These are phyloP conservation scores for Ordospora colligata DNA, from an alignment of 371 early-diverging fungal genomes.

Conservation along the genomic window DNA sequence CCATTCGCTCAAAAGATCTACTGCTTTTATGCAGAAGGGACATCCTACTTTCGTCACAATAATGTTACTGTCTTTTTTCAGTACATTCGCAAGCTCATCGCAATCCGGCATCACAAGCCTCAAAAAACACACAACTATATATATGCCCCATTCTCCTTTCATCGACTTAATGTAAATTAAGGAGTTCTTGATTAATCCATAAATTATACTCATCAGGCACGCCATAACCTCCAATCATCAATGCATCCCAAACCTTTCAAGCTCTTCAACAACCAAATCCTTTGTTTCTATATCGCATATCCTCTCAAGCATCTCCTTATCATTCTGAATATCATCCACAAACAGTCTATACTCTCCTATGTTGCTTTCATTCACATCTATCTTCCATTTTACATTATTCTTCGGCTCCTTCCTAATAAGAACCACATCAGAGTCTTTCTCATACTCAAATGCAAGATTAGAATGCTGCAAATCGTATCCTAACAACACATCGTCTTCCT, in stretches of 20 bases:
- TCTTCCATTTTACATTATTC: slow-evolving; percentile 20
- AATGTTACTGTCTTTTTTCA: slow-evolving; percentile 22
- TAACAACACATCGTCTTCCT: slow-evolving; percentile 46
- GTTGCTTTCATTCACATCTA: slow-evolving; percentile 7
- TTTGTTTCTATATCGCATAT: slow-evolving; percentile 9
- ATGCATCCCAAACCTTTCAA: background rate
- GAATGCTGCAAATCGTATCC: slow-evolving; percentile 41
- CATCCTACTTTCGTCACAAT: slow-evolving; percentile 29
- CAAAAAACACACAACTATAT: too few species aligned
- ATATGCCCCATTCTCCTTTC: background rate
- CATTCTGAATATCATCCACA: slow-evolving; percentile 47
- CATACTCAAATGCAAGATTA: slow-evolving; percentile 8
- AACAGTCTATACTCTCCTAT: slow-evolving; percentile 41
- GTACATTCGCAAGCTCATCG: background rate
- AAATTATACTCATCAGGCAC: background rate
- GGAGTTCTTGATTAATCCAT: background rate
- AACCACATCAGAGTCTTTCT: slow-evolving; percentile 9
- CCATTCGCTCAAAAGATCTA: background rate
- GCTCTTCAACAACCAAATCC: slow-evolving; percentile 13
- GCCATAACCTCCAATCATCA: background rate
- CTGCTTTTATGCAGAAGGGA: slow-evolving; percentile 45
- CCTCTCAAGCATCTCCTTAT: slow-evolving; percentile 45
- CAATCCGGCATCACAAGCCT: too few species aligned
- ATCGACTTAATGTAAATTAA: background rate
- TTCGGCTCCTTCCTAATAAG: slow-evolving; percentile 36